These are phyloP conservation scores for Trichoderma sp. DNA, from an alignment of 2,329 filamentous ascomycete genomes.

Conservation along the genomic window DNA sequence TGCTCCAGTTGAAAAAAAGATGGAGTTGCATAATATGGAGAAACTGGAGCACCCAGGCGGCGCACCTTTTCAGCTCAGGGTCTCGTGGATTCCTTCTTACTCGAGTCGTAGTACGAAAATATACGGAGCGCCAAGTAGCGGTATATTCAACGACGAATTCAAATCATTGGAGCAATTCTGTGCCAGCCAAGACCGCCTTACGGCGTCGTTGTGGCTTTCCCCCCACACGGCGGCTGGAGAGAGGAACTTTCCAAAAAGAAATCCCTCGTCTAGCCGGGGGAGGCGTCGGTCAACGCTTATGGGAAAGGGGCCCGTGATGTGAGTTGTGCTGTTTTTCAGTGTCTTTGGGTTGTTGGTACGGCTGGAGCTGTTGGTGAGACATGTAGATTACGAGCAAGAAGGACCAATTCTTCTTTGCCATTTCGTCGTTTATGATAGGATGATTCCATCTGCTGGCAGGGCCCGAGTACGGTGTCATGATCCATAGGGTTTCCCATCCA, in stretches of 20 bases:
- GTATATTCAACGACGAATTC: neutral
- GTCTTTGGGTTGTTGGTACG: neutral
- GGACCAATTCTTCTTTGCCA: neutral
- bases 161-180: neutral
- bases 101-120: neutral
- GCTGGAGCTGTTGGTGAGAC: neutral
- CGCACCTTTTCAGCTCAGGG: neutral
- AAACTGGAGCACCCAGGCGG: neutral
- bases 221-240: neutral
- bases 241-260: neutral
- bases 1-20: neutral
- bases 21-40: constrained; percentile 8
- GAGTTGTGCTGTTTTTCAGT: neutral
- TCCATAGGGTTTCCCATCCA: neutral
- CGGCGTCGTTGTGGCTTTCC: neutral
- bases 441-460: neutral
- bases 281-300: constrained; percentile 1
- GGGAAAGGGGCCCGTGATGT: neutral
- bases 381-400: neutral
- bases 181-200: neutral
- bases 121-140: neutral
- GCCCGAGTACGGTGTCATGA: neutral
- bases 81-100: constrained; percentile 9
- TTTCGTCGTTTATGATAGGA: neutral
- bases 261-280: neutral